phyloP scores from a whole-genome alignment of 2,329 filamentous ascomycete genomes.

The Monosporascus sp. region DNA sequence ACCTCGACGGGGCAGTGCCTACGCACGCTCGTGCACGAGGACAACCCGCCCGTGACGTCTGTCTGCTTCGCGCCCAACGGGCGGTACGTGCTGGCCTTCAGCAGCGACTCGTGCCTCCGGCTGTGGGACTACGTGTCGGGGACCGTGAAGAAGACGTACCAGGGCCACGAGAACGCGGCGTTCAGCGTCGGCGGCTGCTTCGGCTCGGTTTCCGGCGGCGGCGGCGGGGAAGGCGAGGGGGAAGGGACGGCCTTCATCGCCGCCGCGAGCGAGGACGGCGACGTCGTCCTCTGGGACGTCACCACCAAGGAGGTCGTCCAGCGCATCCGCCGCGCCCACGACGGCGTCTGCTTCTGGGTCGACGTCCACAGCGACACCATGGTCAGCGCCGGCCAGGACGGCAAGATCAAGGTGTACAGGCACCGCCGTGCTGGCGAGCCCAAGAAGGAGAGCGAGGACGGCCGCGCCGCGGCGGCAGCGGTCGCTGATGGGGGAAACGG shows the following conservation, averaged over 20 bases:
- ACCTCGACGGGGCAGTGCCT: conserved; percentile 92
- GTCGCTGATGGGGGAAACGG: conserved; percentile 6
- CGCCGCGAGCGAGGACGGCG: conserved; percentile 82
- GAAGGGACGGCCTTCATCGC: conserved; percentile 55
- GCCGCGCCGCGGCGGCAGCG: conserved; percentile 6
- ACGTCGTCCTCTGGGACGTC: conserved; percentile 86
- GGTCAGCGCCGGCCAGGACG: conserved; percentile 53
- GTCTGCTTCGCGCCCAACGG: conserved; percentile 94
- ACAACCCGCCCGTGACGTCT: conserved; percentile 82
- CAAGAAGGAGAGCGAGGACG: not conserved
- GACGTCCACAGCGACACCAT: conserved; percentile 53
- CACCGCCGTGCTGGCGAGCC: conserved; percentile 10
- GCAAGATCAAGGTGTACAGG: conserved; percentile 45
- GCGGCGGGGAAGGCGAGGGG: conserved; percentile 14
- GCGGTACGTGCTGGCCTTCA: conserved; percentile 86
- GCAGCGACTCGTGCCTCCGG: conserved; percentile 81
- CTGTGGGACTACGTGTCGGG: conserved; percentile 95
- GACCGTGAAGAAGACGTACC: conserved; percentile 92
- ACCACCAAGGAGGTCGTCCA: conserved; percentile 79
- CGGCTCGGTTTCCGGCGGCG: conserved; percentile 37
- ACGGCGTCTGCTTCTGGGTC: conserved; percentile 61
- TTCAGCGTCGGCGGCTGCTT: conserved; percentile 86
- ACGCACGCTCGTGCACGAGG: conserved; percentile 91
- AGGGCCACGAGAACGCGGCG: conserved; percentile 79
- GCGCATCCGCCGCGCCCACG: conserved; percentile 46